Base-by-base conservation (phyloP, 129 eudicot species). In the Rutidosis leptorrhynchoides region DNA sequence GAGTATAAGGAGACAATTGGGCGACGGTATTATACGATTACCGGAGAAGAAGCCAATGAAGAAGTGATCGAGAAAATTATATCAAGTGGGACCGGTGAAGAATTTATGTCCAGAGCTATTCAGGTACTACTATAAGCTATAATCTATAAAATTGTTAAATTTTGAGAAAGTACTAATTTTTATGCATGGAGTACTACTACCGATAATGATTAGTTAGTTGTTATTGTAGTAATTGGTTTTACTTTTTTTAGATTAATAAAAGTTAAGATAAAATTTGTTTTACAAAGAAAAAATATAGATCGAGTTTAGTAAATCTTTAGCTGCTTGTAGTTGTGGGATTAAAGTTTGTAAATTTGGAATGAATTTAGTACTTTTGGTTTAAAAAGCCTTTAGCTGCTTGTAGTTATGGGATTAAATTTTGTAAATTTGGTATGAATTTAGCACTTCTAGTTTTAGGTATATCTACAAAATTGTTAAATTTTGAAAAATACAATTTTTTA, bases 1-100 rank as follows among this genome's bases (percentile, higher is more conserved):
- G 96, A 88, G 84, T 88, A 92, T 57, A 92, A 88, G 81, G 96
- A 92, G 32, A 88, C 84, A 0, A 81, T 92, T 2, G 98, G 96
- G 25, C 77, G 98, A 53, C 79, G 93, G 63, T 92, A 85, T 60
- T 92, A 74, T 24, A 85, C 95, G 4, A 96, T 92, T 6, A 92
- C 98, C 15, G 96, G 98, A 21, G 98, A 92, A 63, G 32, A 77
- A 29, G 84, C 95, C 0, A 79, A 77, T 43, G 95, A 88, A 7
- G 98, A 93, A 5, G 87, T 57, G 27, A 57, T 57, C 27, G 62
- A 57, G 4, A 57, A 57, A 15, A 57, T 57, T 57, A 57, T 57
- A 5, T 17, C 12, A 49, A 49, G 55, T 49, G 55, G 55, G 22
- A 49, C 22, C 2, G 89, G 90, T 19, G 96, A 89, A 32, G 87